Evolutionary conservation across 805 yeast genomes (phyloP).

Genomic region (Yamadazyma kitorensis): DNA sequence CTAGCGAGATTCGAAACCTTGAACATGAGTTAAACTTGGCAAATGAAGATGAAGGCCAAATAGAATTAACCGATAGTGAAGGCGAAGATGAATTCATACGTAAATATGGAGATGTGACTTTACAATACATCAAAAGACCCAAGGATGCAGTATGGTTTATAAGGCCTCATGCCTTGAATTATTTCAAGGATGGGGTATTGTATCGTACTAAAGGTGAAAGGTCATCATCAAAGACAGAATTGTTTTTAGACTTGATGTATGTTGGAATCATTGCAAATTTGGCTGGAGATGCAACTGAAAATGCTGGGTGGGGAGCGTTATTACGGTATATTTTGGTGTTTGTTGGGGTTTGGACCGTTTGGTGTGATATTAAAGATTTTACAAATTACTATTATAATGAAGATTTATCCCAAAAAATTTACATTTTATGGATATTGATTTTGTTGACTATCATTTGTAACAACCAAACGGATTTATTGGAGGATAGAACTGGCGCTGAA

Average conservation of each 20-base stretch:
- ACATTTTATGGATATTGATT: constrained; percentile 51
- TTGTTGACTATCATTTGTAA: constrained; percentile 52
- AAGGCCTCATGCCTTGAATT: constrained; percentile 58
- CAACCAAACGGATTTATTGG: constrained; percentile 39
- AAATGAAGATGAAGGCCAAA: constrained; percentile 3
- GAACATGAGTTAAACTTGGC: too few relatives aligned
- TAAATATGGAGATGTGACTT: constrained; percentile 49
- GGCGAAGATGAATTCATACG: constrained; percentile 42
- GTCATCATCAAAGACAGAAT: constrained; percentile 49
- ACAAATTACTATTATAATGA: constrained; percentile 63
- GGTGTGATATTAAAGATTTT: constrained; percentile 64
- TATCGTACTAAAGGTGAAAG: constrained; percentile 57
- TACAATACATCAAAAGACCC: constrained; percentile 46
- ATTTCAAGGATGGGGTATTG: constrained; percentile 54
- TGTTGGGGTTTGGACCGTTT: constrained; percentile 59
- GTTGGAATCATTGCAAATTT: constrained; percentile 63
- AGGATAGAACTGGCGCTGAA: constrained; percentile 37
- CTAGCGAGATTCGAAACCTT: too few relatives aligned
- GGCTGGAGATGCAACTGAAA: constrained; percentile 51
- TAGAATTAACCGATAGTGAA: constrained; percentile 24
- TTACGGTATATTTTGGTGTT: constrained; percentile 50
- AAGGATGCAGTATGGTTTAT: constrained; percentile 38
- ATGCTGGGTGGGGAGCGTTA: constrained; percentile 47
- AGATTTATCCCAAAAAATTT: constrained; percentile 52
- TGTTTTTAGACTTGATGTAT: constrained; percentile 60